Evolutionary conservation across 768 basidiomycete genomes (phyloP).

Genomic region (Suillus variegatus): DNA sequence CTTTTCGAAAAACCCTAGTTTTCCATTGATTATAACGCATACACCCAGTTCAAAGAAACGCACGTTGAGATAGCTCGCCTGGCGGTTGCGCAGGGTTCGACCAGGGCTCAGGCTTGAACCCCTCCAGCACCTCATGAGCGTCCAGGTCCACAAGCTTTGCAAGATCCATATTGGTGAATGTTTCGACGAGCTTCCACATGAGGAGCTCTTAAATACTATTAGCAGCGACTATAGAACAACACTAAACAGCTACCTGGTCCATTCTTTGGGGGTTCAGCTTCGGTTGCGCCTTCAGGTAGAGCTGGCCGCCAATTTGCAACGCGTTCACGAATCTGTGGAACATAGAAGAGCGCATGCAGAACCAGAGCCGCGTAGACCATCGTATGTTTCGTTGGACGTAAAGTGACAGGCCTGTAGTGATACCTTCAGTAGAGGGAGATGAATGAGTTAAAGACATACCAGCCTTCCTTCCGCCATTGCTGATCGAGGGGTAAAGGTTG

Average conservation of each 20-base stretch:
- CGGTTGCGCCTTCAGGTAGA: constrained; percentile 17
- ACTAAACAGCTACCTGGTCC: constrained; percentile 38
- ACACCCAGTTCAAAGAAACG: constrained; percentile 12
- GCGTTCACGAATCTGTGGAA: constrained; percentile 66
- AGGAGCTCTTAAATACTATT: constrained; percentile 26
- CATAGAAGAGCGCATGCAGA: constrained; percentile 53
- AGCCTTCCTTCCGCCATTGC: constrained; percentile 53
- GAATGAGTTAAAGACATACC: constrained; percentile 41
- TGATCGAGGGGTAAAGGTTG: constrained; percentile 56
- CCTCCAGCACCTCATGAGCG: constrained; percentile 50
- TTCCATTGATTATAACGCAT: neutral
- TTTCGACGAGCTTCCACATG: constrained; percentile 61
- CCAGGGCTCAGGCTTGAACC: constrained; percentile 45
- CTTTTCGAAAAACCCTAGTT: constrained; percentile 50
- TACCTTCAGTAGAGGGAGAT: constrained; percentile 5
- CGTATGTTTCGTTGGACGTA: constrained; percentile 56
- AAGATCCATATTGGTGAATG: constrained; percentile 71
- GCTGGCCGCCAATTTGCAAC: constrained; percentile 40
- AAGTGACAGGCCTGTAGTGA: constrained; percentile 60
- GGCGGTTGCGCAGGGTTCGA: constrained; percentile 36
- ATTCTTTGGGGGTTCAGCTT: constrained; percentile 27
- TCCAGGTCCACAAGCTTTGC: constrained; percentile 58
- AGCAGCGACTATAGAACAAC: neutral
- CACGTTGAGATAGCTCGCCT: constrained; percentile 45
- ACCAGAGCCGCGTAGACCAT: constrained; percentile 64